Evolutionary conservation across 257 asterid genomes (phyloP).

Genomic region (Solanum sejunctum): DNA sequence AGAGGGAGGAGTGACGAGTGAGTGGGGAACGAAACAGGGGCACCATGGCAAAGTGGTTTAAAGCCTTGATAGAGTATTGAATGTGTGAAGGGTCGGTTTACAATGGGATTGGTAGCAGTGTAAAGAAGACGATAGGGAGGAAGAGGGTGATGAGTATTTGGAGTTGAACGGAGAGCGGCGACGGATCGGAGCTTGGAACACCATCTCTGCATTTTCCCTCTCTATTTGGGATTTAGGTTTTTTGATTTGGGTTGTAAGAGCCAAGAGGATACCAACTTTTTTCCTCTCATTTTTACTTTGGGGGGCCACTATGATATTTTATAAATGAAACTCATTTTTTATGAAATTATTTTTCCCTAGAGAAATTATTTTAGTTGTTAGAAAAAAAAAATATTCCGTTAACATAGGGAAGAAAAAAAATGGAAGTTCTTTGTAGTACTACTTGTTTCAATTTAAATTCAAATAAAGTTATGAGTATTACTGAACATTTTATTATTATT

Average conservation of each 20-base stretch:
- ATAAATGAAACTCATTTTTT: too few relatives aligned
- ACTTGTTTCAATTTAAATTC: too few relatives aligned
- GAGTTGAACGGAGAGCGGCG: constrained; percentile 23
- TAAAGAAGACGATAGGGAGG: constrained; percentile 23
- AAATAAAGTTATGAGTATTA: too few relatives aligned
- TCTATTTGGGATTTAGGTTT: background rate
- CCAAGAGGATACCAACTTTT: background rate
- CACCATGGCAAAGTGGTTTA: constrained; percentile 20
- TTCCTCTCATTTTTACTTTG: background rate
- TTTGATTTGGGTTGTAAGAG: background rate
- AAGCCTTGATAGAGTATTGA: constrained; percentile 14
- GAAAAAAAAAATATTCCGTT: too few relatives aligned
- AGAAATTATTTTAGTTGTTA: background rate
- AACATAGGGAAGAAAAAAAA: too few relatives aligned
- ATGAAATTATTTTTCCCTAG: background rate
- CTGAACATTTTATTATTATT: too few relatives aligned
- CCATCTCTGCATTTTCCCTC: constrained; percentile 38
- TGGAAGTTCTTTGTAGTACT: background rate
- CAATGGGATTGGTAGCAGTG: constrained; percentile 1
- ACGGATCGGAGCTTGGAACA: constrained; percentile 38
- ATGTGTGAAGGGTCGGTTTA: constrained; percentile 8
- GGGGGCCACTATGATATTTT: background rate
- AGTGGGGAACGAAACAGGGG: constrained; percentile 5
- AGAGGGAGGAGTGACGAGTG: constrained; percentile 13
- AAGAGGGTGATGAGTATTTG: constrained; percentile 1